Evolutionary conservation across 441 rosid species (phyloP).

Genomic region (Adansonia madagascariensis): DNA sequence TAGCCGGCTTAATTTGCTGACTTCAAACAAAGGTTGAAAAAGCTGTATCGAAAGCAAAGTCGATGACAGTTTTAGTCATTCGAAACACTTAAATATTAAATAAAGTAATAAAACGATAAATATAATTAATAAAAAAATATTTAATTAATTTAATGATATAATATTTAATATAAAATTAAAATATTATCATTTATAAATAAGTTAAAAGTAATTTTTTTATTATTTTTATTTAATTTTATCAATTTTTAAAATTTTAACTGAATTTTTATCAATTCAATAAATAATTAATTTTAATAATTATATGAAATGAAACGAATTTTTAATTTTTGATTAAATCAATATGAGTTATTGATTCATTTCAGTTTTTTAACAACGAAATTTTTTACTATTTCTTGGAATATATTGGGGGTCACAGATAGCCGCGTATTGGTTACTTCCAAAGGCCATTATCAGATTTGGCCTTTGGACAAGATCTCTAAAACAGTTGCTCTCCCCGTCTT

Average conservation of each 20-base stretch:
- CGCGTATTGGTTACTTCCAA: not conserved
- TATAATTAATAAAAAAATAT: no score
- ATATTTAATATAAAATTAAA: no score
- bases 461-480: not conserved
- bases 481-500: not conserved
- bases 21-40: constrained; percentile 15
- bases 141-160: no score
- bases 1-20: not conserved
- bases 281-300: no score
- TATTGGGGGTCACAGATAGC: not conserved
- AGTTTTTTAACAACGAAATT: no score
- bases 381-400: no score
- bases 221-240: no score
- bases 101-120: not conserved
- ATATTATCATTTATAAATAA: no score
- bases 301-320: no score
- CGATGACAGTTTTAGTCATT: not conserved
- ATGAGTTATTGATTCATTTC: not conserved
- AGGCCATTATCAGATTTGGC: not conserved
- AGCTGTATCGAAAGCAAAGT: not conserved
- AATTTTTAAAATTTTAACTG: no score
- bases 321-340: not conserved
- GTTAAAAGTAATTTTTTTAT: no score
- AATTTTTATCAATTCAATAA: no score
- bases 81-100: not conserved